phyloP scores from a whole-genome alignment of 371 early-diverging fungal genomes.

The Apophysomyces sp. region DNA sequence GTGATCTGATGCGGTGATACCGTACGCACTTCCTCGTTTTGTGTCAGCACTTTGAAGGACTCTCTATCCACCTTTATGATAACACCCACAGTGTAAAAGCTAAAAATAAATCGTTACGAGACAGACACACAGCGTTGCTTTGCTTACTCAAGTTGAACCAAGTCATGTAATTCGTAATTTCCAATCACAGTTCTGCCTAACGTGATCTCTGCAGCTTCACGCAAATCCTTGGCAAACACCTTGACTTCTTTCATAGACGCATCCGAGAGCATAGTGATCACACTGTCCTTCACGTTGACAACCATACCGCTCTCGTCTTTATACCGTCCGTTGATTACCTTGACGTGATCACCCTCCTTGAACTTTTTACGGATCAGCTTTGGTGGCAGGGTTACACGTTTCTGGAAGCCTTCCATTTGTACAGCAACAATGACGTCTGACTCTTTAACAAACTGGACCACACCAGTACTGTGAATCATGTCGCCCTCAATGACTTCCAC shows the following conservation, averaged over 20 bases:
- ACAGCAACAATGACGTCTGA: slow-evolving; percentile 64
- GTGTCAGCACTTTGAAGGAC: slow-evolving; percentile 75
- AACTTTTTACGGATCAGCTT: slow-evolving; percentile 86
- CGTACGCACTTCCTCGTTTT: slow-evolving; percentile 70
- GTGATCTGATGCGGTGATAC: slow-evolving; percentile 74
- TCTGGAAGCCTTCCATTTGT: slow-evolving; percentile 50
- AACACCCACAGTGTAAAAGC: slow-evolving; percentile 76
- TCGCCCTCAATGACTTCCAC: slow-evolving; percentile 92
- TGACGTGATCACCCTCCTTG: slow-evolving; percentile 89
- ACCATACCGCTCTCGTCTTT: slow-evolving; percentile 90
- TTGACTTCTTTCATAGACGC: slow-evolving; percentile 68
- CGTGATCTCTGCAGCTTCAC: slow-evolving; percentile 63
- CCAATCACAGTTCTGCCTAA: slow-evolving; percentile 49
- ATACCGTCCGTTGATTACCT: slow-evolving; percentile 89
- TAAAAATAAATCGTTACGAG: slow-evolving; percentile 16
- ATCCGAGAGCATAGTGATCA: slow-evolving; percentile 85
- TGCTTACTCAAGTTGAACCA: slow-evolving; percentile 80
- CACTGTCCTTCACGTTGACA: slow-evolving; percentile 72
- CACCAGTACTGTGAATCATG: slow-evolving; percentile 80
- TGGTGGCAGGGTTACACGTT: slow-evolving; percentile 48
- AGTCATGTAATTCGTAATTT: slow-evolving; percentile 82
- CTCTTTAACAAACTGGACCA: slow-evolving; percentile 69
- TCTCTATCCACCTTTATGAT: slow-evolving; percentile 83
- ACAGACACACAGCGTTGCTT: neutral
- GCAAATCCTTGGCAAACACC: slow-evolving; percentile 89